Conservation (phyloP, 225 moss, liverwort and hornwort genomes). For the Rhytidiadelphus loreus region DNA sequence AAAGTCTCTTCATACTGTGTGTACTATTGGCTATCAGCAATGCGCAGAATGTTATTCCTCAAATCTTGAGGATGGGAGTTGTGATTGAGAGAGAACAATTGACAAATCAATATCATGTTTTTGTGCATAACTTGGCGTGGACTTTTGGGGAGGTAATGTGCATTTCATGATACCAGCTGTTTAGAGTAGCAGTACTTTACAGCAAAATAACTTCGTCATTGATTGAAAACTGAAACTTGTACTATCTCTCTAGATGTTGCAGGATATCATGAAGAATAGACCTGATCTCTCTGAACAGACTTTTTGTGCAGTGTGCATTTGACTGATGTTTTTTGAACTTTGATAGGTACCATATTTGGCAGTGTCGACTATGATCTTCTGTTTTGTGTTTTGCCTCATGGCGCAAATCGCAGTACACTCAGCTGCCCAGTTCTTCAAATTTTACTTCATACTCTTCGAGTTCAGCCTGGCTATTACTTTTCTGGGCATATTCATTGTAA, state of each 20-base stretch:
- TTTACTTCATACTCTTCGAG: slow-evolving; percentile 66
- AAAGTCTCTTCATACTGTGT: slow-evolving; percentile 64
- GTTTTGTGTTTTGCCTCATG: slow-evolving; percentile 76
- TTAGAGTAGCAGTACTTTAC: neutral
- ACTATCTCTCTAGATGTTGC: neutral
- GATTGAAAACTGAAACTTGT: neutral
- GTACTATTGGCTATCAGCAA: slow-evolving; percentile 57
- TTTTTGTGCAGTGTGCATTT: neutral
- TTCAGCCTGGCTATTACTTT: slow-evolving; percentile 64
- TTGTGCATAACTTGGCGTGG: slow-evolving; percentile 48
- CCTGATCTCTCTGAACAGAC: neutral
- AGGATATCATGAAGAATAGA: neutral
- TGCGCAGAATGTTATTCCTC: slow-evolving; percentile 72
- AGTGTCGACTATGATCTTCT: slow-evolving; percentile 50
- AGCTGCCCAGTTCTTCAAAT: slow-evolving; percentile 67
- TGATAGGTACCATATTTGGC: slow-evolving; percentile 64
- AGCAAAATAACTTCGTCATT: neutral
- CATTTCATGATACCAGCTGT: neutral
- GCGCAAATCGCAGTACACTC: slow-evolving; percentile 51
- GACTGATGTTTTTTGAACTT: neutral
- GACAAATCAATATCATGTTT: slow-evolving; percentile 33
- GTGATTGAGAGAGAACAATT: slow-evolving; percentile 26
- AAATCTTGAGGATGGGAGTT: slow-evolving; percentile 18
- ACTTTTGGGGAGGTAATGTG: slow-evolving; percentile 59
- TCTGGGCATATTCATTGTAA: slow-evolving; percentile 60